Evolutionary conservation across 176 grass and related monocot species (phyloP), one percentile per base, ranked within the genome.

Genomic region (Zoysia pacifica): DNA sequence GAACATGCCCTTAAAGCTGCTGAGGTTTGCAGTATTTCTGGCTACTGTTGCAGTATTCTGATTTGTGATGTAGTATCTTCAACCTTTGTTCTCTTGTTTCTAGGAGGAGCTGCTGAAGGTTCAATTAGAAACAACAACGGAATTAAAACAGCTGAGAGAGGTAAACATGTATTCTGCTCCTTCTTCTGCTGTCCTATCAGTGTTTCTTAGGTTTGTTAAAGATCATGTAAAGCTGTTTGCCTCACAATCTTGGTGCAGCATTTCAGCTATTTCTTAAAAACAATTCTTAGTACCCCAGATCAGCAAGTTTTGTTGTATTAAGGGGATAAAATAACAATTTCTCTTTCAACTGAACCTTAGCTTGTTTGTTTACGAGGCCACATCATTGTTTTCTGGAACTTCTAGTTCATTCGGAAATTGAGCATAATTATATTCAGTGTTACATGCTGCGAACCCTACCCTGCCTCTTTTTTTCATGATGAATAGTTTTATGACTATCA

Each of bases 61-160:
- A 54, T 63, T 44, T 84, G 1, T 67, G 40, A 60, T 75, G 12
- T 40, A 62, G 73, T 84, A 13, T 87, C 12, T 84, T 81, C 11
- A 70, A 18, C 81, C 44, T 70, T 82, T 82, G 69, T 73, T 79
- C 74, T 84, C 20, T 74, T 84, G 60, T 87, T 76, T 87, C 50
- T 72, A 95, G 96, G 93, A 93, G 80, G 97, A 99, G 65, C 79
- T 99, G 65, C 87, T 96, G 87, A 99, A 62, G 73, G 76, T 77
- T 70, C 88, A 96, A 65, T 56, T 96, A 69, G 97, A 99, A 89
- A 81, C 93, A 52, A 86, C 86, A 16, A 70, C 74, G 73, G 90
- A 91, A 87, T 79, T 70, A 11, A 86, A 91, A 40, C 82, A 93
- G 81, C 85, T 93, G 49, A 76, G 82, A 76, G 88, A 96, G 90